Percentiles rank a stretch among this genome's conserved stretches.
Conservation (phyloP, 73 alveolate species). For the Blepharisma japonicum region DNA sequence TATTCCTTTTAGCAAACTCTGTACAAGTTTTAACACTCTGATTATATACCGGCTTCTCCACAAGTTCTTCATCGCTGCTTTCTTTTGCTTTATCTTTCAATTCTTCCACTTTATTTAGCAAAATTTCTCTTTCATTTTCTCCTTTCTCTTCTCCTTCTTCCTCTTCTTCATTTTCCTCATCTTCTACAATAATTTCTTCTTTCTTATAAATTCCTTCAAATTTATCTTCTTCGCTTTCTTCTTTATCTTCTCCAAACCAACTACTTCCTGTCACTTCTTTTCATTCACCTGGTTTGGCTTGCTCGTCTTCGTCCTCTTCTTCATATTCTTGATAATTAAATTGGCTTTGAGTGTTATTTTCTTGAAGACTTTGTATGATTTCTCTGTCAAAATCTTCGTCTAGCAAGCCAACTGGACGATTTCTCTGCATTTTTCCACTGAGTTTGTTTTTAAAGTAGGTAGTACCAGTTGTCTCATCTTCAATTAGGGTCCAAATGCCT, state of each 20-base stretch:
- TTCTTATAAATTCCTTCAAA: too few relatives aligned
- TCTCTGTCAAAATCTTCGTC: conserved; percentile 18
- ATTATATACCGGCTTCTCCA: too few relatives aligned
- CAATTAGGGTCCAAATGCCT: background rate
- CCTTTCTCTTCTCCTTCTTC: too few relatives aligned
- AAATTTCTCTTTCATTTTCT: too few relatives aligned
- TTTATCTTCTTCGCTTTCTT: background rate
- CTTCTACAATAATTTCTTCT: too few relatives aligned
- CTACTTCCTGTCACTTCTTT: background rate
- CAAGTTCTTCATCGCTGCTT: too few relatives aligned
- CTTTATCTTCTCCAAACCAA: conserved; percentile 23
- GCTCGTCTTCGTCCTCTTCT: conserved; percentile 6
- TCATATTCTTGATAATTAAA: background rate
- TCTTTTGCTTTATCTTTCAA: too few relatives aligned
- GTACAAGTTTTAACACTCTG: too few relatives aligned
- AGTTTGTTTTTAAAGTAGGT: background rate
- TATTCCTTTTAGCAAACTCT: too few relatives aligned
- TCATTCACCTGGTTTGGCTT: background rate
- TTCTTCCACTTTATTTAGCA: too few relatives aligned
- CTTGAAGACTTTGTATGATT: background rate
- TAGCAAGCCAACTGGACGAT: conserved; percentile 7
- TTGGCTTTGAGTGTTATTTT: background rate
- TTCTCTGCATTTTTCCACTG: conserved; percentile 13
- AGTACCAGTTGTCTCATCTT: background rate
- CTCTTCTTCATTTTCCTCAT: too few relatives aligned